Base-by-base conservation (phyloP, 2,329 filamentous ascomycete genomes). In the Balansia obtecta region DNA sequence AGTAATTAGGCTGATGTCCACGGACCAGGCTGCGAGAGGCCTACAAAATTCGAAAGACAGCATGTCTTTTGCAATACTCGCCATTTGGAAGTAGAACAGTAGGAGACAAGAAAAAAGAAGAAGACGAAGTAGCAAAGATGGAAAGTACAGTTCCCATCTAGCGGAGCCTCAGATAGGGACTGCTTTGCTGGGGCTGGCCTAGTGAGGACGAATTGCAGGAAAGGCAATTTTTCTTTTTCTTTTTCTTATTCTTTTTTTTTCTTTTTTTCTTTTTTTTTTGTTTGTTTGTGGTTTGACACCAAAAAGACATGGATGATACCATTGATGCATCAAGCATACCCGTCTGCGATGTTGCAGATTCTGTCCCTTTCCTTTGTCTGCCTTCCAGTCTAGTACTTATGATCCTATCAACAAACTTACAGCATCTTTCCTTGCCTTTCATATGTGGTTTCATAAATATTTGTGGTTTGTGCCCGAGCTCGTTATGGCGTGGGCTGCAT, bases 291-390 rank as follows among this genome's bases (percentile, higher is more conserved):
- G 53, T 54, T 59, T 62, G 63, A 53, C 55, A 58, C 55, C 55
- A 57, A 57, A 58, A 61, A 61, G 55, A 64, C 60, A 67, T 64
- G 65, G 65, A 69, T 66, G 67, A 69, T 68, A 69, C 67, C 67
- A 69, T 63, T 63, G 62, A 65, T 63, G 63, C 66, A 65, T 64
- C 58, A 51, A 64, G 42, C 49, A 53, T 51, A 61, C 63, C 65
- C 61, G 62, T 60, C 57, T 61, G 55, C 54, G 54, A 55, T 59
- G 51, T 53, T 53, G 45, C 56, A 52, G 43, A 46, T 49, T 53
- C 41, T 45, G 54, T 50, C 46, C 52, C 45, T 60, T 42, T 61
- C 52, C 32, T 55, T 54, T 56, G 52, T 56, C 54, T 48, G 50
- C 41, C 52, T n/a, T 4, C 34, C 34, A 27, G 37, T 51, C 48